Evolutionary conservation across 805 yeast species (phyloP).

Genomic region (Wickerhamiella azyma): DNA sequence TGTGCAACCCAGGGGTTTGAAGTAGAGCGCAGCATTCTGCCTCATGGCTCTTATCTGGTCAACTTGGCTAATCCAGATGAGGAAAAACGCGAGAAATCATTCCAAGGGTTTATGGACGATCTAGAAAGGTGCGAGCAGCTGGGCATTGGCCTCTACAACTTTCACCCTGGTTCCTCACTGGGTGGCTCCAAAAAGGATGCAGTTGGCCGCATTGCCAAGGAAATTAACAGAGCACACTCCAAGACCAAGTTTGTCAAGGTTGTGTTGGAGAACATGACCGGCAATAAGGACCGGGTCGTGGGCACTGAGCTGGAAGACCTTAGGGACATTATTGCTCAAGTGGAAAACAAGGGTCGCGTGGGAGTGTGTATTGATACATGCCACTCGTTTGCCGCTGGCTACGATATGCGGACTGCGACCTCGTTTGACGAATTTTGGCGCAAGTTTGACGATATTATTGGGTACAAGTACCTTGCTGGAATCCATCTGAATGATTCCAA

Average conservation of each 20-base stretch:
- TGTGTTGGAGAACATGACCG: slow-evolving; percentile 95
- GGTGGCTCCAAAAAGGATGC: slow-evolving; percentile 57
- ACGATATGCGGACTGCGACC: slow-evolving; percentile 56
- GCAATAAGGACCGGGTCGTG: slow-evolving; percentile 70
- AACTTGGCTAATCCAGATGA: slow-evolving; percentile 83
- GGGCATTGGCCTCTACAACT: slow-evolving; percentile 73
- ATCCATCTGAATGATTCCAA: slow-evolving; percentile 90
- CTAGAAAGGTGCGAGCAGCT: slow-evolving; percentile 73
- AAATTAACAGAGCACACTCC: slow-evolving; percentile 63
- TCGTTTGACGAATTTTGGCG: slow-evolving; percentile 57
- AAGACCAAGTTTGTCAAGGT: slow-evolving; percentile 71
- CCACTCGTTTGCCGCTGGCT: slow-evolving; percentile 94
- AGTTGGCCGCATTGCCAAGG: slow-evolving; percentile 53
- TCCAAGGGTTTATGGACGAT: slow-evolving; percentile 72
- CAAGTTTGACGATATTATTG: slow-evolving; percentile 59
- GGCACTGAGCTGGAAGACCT: slow-evolving; percentile 74
- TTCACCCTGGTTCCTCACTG: slow-evolving; percentile 78
- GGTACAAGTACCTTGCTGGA: slow-evolving; percentile 60
- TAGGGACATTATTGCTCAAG: slow-evolving; percentile 53
- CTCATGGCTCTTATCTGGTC: slow-evolving; percentile 91
- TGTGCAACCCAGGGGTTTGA: slow-evolving; percentile 48
- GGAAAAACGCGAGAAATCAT: slow-evolving; percentile 65
- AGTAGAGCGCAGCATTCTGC: slow-evolving; percentile 46
- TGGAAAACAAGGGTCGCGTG: slow-evolving; percentile 72
- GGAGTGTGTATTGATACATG: slow-evolving; percentile 97